Percentiles rank a stretch among this genome's conserved stretches.
phyloP scores from a whole-genome alignment of 2,329 filamentous ascomycete species.

The Pseudopyrenochaeta lycopersici region DNA sequence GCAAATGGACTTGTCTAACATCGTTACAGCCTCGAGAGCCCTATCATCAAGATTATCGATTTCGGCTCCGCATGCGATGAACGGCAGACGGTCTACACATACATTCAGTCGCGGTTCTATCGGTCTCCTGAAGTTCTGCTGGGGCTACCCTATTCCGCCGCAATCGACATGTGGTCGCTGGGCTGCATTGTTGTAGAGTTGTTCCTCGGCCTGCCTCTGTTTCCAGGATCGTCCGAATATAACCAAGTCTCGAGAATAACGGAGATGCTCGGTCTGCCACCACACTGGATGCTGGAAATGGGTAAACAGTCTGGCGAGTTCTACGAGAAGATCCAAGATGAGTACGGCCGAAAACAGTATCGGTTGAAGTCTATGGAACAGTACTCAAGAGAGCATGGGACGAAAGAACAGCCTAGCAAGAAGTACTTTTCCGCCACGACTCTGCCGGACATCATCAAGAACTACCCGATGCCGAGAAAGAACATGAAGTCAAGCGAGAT shows the following conservation, averaged over 20 bases:
- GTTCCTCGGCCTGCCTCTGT: constrained; percentile 91
- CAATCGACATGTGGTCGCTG: constrained; percentile 99
- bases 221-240: constrained; percentile 97
- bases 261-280: constrained; percentile 96
- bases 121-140: constrained; percentile 94
- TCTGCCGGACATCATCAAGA: constrained; percentile 95
- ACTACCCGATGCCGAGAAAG: constrained; percentile 97
- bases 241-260: constrained; percentile 97
- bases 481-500: constrained; percentile 99
- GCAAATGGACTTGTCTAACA: constrained; percentile 13
- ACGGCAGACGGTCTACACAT: constrained; percentile 97
- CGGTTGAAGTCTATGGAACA: constrained; percentile 97
- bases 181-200: constrained; percentile 98
- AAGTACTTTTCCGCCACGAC: constrained; percentile 98
- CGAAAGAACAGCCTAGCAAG: constrained; percentile 98
- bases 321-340: constrained; percentile 91
- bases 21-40: constrained; percentile 78
- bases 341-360: constrained; percentile 90
- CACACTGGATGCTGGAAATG: constrained; percentile 99
- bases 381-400: constrained; percentile 92
- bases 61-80: constrained; percentile 99
- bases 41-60: constrained; percentile 99
- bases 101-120: constrained; percentile 98
- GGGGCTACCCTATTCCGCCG: constrained; percentile 96
- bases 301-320: constrained; percentile 98